These are phyloP conservation scores for Acanthamoeba polyphaga DNA, from an alignment of 208 protist genomes.

Conservation along the genomic window DNA sequence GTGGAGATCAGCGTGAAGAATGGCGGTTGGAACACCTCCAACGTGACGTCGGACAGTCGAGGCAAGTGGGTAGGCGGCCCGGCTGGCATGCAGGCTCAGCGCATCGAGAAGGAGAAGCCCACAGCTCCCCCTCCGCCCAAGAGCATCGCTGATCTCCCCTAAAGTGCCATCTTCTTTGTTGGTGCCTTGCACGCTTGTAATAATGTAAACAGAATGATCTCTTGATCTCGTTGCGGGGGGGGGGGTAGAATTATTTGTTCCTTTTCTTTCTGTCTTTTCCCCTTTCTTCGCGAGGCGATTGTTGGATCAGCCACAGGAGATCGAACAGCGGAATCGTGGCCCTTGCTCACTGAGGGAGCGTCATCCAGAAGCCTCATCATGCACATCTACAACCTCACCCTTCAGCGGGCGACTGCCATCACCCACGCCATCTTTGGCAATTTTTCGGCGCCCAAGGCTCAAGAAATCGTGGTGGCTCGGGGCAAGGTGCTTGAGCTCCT, in stretches of 20 bases:
- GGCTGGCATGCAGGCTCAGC: conserved; percentile 49
- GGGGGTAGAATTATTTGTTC: background rate
- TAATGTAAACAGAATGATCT: background rate
- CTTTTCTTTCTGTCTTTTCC: background rate
- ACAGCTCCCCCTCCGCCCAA: background rate
- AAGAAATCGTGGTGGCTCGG: conserved; percentile 91
- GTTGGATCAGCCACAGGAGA: background rate
- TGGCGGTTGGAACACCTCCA: conserved; percentile 58
- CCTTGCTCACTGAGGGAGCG: background rate
- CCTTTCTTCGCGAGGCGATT: background rate
- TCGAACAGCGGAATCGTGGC: background rate
- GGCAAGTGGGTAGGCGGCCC: conserved; percentile 64
- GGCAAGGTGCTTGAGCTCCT: conserved; percentile 92
- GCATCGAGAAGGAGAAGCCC: conserved; percentile 45
- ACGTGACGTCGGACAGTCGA: conserved; percentile 71
- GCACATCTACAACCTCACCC: conserved; percentile 94
- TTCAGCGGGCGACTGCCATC: conserved; percentile 92
- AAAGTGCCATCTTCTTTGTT: background rate
- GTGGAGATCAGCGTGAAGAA: conserved; percentile 64
- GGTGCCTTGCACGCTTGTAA: background rate
- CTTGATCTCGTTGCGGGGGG: background rate
- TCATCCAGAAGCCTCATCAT: conserved; percentile 73
- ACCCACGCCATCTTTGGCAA: conserved; percentile 91
- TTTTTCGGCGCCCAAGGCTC: conserved; percentile 91
- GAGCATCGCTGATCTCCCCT: conserved; percentile 29